These are phyloP conservation scores for Flagelloscypha sp. DNA, from an alignment of 768 basidiomycete species.

Conservation along the genomic window DNA sequence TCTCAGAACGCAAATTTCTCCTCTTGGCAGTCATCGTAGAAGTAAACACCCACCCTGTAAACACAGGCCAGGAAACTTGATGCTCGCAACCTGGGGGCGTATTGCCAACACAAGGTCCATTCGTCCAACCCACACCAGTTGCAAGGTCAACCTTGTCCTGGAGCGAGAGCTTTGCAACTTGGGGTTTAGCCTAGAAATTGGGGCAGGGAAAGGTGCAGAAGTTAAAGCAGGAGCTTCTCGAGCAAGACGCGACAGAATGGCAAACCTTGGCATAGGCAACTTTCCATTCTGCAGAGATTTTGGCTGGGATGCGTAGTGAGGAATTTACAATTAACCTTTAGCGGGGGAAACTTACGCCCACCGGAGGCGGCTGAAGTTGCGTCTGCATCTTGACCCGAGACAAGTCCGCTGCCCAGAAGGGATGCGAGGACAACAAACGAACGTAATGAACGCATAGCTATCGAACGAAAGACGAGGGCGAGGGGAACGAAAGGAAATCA, in stretches of 20 bases:
- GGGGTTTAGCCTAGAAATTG: conserved; percentile 34
- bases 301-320: too few relatives aligned
- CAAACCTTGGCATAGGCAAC: conserved; percentile 45
- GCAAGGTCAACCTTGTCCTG: conserved; percentile 51
- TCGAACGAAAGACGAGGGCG: too few relatives aligned
- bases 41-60: conserved; percentile 31
- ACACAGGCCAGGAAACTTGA: conserved; percentile 43
- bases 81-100: conserved; percentile 37
- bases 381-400: too few relatives aligned
- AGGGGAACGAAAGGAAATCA: too few relatives aligned
- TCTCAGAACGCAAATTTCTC: neutral
- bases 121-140: conserved; percentile 43
- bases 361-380: too few relatives aligned
- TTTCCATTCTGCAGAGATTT: conserved; percentile 43
- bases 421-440: too few relatives aligned
- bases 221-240: neutral
- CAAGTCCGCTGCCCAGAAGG: too few relatives aligned
- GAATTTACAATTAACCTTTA: too few relatives aligned
- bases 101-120: conserved; percentile 43
- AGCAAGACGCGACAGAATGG: neutral
- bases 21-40: neutral
- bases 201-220: too few relatives aligned
- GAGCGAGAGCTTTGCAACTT: conserved; percentile 41
- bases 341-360: too few relatives aligned
- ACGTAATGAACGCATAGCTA: too few relatives aligned